A percentile compares a stretch with the other conserved stretches of the same genome.
phyloP scores from a whole-genome alignment of 805 yeast genomes.

The Saturnispora kantuleensis region DNA sequence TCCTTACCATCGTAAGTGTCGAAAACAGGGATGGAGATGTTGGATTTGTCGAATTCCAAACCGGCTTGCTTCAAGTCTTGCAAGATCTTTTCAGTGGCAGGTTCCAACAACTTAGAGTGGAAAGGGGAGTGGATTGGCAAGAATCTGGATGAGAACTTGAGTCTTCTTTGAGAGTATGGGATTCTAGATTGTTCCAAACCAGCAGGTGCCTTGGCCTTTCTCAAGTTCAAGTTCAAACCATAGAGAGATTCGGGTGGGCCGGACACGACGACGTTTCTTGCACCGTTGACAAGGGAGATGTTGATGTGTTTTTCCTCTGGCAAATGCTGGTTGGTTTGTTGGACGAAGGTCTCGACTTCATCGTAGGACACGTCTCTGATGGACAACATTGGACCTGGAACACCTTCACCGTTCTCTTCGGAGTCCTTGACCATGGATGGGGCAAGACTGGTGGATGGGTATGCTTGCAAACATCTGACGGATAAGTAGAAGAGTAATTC shows the following conservation, averaged over 20 bases:
- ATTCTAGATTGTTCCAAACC: conserved; percentile 94
- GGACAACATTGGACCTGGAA: conserved; percentile 96
- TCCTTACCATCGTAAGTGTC: conserved; percentile 84
- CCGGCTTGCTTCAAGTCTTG: conserved; percentile 53
- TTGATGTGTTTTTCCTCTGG: conserved; percentile 86
- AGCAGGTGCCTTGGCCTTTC: conserved; percentile 90
- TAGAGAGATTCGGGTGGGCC: conserved; percentile 98
- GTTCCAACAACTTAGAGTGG: conserved; percentile 79
- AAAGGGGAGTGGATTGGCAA: conserved; percentile 94
- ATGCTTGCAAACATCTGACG: conserved; percentile 78
- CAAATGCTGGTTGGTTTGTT: conserved; percentile 84
- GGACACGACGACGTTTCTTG: conserved; percentile 86
- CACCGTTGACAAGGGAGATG: conserved; percentile 89
- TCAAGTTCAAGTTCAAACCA: conserved; percentile 84
- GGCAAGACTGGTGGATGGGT: conserved; percentile 90
- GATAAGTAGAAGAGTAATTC: conserved; percentile 88
- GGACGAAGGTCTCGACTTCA: conserved; percentile 72
- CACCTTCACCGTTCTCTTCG: conserved; percentile 88
- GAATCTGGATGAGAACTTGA: conserved; percentile 87
- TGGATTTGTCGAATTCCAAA: conserved; percentile 44
- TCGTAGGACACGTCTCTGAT: conserved; percentile 76
- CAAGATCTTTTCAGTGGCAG: conserved; percentile 58
- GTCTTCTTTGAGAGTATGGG: conserved; percentile 88
- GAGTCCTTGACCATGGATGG: conserved; percentile 91
- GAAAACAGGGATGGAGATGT: conserved; percentile 74